Base-by-base conservation (phyloP, 2,329 filamentous ascomycete genomes). In the Cyphellophora attinorum region DNA sequence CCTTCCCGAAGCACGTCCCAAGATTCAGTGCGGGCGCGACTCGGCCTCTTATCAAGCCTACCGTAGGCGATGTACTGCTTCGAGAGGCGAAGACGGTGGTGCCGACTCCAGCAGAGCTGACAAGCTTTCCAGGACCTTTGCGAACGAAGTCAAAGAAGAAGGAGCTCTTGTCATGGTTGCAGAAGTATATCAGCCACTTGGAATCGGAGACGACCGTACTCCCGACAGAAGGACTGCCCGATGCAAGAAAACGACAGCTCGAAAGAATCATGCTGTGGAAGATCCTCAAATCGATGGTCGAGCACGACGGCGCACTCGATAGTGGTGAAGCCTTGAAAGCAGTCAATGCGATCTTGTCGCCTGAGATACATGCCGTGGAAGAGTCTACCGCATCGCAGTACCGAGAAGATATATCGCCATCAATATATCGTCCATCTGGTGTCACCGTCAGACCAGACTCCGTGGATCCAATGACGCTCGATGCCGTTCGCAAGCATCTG, bases 121-220 rank as follows among this genome's bases (percentile, higher is more conserved):
- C 76, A 12, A 85, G 79, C 47, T 96, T 96, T 51, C 91, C 91
- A 0, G 91, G 91, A 0, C 91, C 93, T 3, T 64, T 98, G 17
- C 86, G 81, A 57, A 73, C 78, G 27, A 96, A 95, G 54, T 77
- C 79, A 2, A 96, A 94, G 68, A 98, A 98, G 68, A 98, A 96
- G 64, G 89, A 98, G 35, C 74, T 85, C 0, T 49, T 88, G 28
- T 60, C 75, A 2, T 98, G 93, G 91, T 67, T 98, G 29, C 73
- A 70, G 4, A 65, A 72, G 39, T 85, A 80, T 34, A 89, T 96
- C 37, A 79, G 84, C 23, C 64, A 64, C 1, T 61, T 95, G 21
- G 84, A 93, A 53, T 72, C 67, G 28, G 54, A 60, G 19, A 31
- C 39, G 11, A 16, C 34, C 11, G 21, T 31, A 17, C 45, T 59